Evolutionary conservation across 805 yeast species (phyloP), one percentile per base, ranked within the genome.

Genomic region (Metschnikowia chrysomelidarum): DNA sequence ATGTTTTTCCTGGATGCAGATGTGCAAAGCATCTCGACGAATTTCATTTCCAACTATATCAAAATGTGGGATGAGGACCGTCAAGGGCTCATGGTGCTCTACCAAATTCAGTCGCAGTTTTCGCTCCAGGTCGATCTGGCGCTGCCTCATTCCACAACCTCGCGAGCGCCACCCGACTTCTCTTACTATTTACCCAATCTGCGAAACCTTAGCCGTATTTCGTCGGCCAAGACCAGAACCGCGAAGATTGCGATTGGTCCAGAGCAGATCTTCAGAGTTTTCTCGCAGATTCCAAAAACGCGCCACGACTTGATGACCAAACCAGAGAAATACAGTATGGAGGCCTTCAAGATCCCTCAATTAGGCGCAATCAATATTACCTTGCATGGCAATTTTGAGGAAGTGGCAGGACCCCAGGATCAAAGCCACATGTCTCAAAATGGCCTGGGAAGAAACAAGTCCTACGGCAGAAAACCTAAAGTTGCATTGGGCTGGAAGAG

Each of bases 381-480:
- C 0, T 61, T 91, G 11, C 98, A 93, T 62, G 98, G 98, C 4
- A 80, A 76, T 39, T 91, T 77, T 54, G 79, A 78, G 32, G 98
- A 93, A 59, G 56, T 62, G 15, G 80, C 66, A 0, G 69, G 67
- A 14, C 87, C 89, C 1, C 74, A 71, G 15, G 57, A 55, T 25
- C 20, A 43, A 8, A 63, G 54, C 7, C 53, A 48, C 12, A 27
- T 44, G 11, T 50, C 34, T 43, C 32, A 39, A 40, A 35, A 36
- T 40, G 56, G 34, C 3, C 45, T 48, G 7, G 40, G 44, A 20
- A 34, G 42, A 22, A 38, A 41, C 30, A 49, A 53, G 11, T 34
- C 44, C 18, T 26, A 38, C 32, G 39, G 41, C 40, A 52, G 54
- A 31, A 63, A 64, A 35, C 36, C 30, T 32, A 61, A 59, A 38